Base-by-base conservation (phyloP, 1,284 basidiomycete genomes). In the Cryptococcus jaspeensis region DNA sequence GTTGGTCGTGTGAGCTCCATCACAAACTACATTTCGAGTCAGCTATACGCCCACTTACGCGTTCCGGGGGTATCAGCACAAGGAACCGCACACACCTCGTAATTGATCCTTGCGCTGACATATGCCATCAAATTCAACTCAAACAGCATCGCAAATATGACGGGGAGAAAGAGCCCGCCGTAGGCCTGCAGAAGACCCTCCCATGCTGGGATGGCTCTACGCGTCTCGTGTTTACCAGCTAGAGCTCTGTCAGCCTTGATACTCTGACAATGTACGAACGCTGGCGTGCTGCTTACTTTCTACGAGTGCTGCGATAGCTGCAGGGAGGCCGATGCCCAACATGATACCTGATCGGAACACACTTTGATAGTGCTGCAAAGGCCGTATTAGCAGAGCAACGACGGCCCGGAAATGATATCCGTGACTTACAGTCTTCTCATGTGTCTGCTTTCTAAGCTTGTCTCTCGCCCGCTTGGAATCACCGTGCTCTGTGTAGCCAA, bases 1-100 rank as follows among this genome's bases (percentile, higher is more conserved):
- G 83, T 84, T 32, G 87, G 87, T 52, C 88, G 75, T 64, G 94
- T 85, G 52, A 94, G 75, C 72, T 90, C 91, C 92, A 97, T 94
- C 51, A 97, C 94, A 74, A 97, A 95, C 71, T 72, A 35, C 1
- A 18, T 8, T 12, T 5, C 25, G 11, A 16, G 45, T 47, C 7
- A 47, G 45, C 32, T 32, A 23, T 18, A 5, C 18, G 22, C 11
- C 4, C 1, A 13, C 28, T 48, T 15, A 35, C 46, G n/a, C 32
- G 20, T 46, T n/a, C n/a, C n/a, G n/a, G n/a, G n/a, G n/a, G n/a
- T n/a, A n/a, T n/a, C n/a, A n/a, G n/a, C n/a, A n/a, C n/a, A n/a
- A n/a, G n/a, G 22, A 45, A 18, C 5, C 1, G 16, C 36, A 55
- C 65, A 44, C 46, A 71, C 71, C 56, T 76, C 74, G 62, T 92